A percentile compares a stretch with the other conserved stretches of the same genome.
Evolutionary conservation across 495 filamentous ascomycete species (phyloP).

Genomic region (Trichoderma parareesei): DNA sequence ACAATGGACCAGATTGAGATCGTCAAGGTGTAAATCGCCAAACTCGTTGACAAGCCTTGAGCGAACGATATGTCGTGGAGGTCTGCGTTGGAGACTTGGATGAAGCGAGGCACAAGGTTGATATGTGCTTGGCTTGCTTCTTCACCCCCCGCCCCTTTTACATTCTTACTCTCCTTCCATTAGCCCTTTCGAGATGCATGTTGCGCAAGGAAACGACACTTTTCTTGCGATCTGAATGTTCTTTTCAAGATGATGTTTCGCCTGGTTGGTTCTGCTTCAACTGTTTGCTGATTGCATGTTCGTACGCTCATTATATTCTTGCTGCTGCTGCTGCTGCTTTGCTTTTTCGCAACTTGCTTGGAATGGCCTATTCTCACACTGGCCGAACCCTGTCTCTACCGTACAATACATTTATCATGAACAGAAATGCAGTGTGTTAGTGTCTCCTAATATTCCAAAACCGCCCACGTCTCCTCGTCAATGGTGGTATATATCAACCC

Average conservation of each 20-base stretch:
- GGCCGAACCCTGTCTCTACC: conserved; percentile 3
- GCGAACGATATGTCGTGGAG: neutral
- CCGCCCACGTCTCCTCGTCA: conserved; percentile 76
- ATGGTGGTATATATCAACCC: conserved; percentile 84
- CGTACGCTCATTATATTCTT: neutral
- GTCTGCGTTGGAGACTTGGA: no score
- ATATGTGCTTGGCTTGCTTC: neutral
- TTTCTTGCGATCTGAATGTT: neutral
- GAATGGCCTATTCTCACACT: neutral
- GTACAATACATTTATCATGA: neutral
- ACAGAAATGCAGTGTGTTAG: neutral
- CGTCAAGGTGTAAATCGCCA: neutral
- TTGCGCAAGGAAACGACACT: no score
- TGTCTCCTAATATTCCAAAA: conserved; percentile 49
- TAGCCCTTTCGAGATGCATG: no score
- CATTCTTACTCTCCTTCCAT: no score
- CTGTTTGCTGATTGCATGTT: no score
- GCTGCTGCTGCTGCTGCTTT: neutral
- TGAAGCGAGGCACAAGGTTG: neutral
- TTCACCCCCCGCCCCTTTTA: neutral
- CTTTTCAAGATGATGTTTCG: neutral
- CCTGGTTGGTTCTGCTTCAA: neutral
- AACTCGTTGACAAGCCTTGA: no score
- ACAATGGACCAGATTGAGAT: neutral
- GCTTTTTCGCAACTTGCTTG: neutral